Evolutionary conservation across 2,329 filamentous ascomycete species (phyloP).

Genomic region (Ciborinia camelliae): DNA sequence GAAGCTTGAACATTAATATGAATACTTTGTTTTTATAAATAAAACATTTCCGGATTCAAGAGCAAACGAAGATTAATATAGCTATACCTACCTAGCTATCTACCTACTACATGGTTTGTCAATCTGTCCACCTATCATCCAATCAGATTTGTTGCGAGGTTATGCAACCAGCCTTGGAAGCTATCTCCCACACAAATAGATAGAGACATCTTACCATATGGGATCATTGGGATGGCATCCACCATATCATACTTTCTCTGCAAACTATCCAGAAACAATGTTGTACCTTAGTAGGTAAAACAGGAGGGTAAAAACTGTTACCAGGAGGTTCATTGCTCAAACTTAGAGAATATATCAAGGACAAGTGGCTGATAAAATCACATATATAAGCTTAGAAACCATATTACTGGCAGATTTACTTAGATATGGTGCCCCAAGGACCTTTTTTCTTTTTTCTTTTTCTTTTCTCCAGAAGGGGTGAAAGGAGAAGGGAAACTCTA

Average conservation of each 20-base stretch:
- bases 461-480: too few species aligned
- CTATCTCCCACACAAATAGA: not conserved
- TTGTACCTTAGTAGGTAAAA: not conserved
- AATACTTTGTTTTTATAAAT: not conserved
- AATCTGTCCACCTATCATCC: not conserved
- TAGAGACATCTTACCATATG: not conserved
- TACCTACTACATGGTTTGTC: not conserved
- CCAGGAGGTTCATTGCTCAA: not conserved
- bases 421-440: not conserved
- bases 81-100: not conserved
- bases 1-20: too few species aligned
- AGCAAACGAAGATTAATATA: not conserved
- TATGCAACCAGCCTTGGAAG: too few species aligned
- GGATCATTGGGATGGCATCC: too few species aligned
- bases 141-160: too few species aligned
- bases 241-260: not conserved
- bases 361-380: not conserved
- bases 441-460: too few species aligned
- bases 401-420: not conserved
- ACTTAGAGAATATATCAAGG: not conserved
- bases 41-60: not conserved
- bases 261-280: not conserved
- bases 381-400: not conserved
- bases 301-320: not conserved
- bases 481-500: too few species aligned